Evolutionary conservation across 176 grass and related monocot species (phyloP).

Genomic region (Oryza australiensis): DNA sequence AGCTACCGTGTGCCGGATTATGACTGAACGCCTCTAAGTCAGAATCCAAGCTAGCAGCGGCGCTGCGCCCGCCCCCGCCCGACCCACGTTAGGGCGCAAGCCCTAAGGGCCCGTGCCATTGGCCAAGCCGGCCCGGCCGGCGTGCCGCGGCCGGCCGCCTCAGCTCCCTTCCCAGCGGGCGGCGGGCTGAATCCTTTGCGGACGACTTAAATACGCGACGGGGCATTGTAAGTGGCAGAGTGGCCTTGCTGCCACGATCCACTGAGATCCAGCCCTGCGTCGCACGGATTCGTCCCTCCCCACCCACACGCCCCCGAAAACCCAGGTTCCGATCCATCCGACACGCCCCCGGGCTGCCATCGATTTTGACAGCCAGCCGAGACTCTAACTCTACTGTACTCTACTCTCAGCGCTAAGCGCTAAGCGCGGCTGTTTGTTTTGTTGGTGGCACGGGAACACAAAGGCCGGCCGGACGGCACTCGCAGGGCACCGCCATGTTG

Average conservation of each 20-base stretch:
- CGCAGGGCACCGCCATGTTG: no score
- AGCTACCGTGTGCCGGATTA: slow-evolving; percentile 64
- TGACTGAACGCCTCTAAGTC: slow-evolving; percentile 65
- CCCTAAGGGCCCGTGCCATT: no score
- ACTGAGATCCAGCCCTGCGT: slow-evolving; percentile 48
- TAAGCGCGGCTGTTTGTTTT: no score
- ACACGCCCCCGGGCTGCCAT: no score
- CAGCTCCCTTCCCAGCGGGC: slow-evolving; percentile 45
- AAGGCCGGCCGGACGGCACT: no score
- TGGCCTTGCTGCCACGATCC: slow-evolving; percentile 71
- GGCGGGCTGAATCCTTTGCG: slow-evolving; percentile 58
- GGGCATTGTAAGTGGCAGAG: slow-evolving; percentile 66
- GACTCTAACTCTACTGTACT: no score
- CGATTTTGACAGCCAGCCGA: no score
- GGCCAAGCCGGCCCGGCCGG: neutral
- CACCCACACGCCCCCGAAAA: no score
- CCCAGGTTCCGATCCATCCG: no score
- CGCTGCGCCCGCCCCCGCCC: no score
- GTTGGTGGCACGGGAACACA: no score
- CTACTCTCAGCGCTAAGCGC: no score
- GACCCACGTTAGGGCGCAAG: neutral
- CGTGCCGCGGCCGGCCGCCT: slow-evolving; percentile 3
- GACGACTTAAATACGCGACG: slow-evolving; percentile 68
- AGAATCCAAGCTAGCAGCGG: slow-evolving; percentile 51
- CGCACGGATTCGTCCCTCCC: slow-evolving; percentile 23